These are phyloP conservation scores for Scheffersomyces cryptocercus DNA, from an alignment of 1,139 yeast genomes.

Conservation along the genomic window DNA sequence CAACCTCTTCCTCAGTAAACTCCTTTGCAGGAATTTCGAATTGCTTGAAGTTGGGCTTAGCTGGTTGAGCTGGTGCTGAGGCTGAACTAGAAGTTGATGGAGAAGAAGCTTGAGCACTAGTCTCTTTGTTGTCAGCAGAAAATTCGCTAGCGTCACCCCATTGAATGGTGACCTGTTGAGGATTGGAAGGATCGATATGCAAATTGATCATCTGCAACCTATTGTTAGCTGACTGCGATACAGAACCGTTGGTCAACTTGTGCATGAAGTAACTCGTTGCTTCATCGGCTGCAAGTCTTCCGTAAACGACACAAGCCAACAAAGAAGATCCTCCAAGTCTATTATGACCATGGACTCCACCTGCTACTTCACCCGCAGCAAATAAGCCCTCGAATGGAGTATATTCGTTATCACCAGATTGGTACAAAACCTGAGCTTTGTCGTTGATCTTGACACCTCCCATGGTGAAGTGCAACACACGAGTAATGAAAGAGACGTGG, in stretches of 20 bases:
- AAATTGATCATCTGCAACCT: conserved; percentile 45
- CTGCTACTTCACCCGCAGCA: conserved; percentile 83
- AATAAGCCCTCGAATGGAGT: conserved; percentile 58
- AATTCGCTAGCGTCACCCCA: conserved; percentile 13
- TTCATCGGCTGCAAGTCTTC: conserved; percentile 61
- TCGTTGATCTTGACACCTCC: conserved; percentile 77
- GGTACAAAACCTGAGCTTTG: conserved; percentile 53
- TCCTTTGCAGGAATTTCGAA: conserved; percentile 44
- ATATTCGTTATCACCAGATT: conserved; percentile 24
- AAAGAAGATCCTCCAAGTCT: conserved; percentile 77
- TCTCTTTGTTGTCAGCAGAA: neutral
- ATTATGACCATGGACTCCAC: conserved; percentile 80
- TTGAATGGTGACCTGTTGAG: conserved; percentile 32
- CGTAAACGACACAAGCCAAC: conserved; percentile 80
- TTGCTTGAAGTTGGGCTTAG: conserved; percentile 7
- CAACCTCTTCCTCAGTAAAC: conserved; percentile 54
- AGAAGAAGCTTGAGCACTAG: conserved; percentile 5
- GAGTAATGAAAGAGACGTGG: conserved; percentile 61
- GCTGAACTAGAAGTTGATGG: conserved; percentile 5
- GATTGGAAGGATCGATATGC: conserved; percentile 45
- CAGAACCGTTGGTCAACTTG: conserved; percentile 20
- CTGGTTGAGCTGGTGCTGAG: conserved; percentile 5
- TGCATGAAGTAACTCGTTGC: conserved; percentile 33
- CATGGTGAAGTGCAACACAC: conserved; percentile 85
- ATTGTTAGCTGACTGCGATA: conserved; percentile 22